Base-by-base conservation (phyloP, 2,329 filamentous ascomycete species). In the Helotiales sp. region DNA sequence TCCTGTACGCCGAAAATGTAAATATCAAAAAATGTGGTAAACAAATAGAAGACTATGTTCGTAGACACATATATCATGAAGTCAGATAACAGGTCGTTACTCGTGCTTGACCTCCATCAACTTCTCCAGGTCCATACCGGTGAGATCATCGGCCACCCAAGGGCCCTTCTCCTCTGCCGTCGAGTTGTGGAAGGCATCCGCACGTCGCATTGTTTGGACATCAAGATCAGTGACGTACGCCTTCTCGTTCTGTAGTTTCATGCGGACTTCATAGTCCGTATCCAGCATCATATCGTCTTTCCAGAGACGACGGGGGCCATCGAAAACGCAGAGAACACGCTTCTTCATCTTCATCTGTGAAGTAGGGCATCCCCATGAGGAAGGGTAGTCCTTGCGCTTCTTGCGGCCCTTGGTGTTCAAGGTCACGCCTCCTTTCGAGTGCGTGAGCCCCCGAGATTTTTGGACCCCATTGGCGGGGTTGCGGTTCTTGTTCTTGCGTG, bases 231-330 rank as follows among this genome's bases (percentile, higher is more conserved):
- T 98, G 45, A 97, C 90, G 77, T 97, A 98, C 11, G 72, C 72
- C 11, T 74, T 75, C 45, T 73, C 75, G 76, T 87, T 87, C 76
- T 93, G 87, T 20, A 97, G 85, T 79, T 89, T 89, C 79, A 97
- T 85, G 76, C 95, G 93, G 43, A 98, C 93, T 81, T 99, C 96
- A 76, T 96, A 94, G 74, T 97, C 93, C 17, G 92, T 93, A 73
- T 94, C 93, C 59, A 99, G 89, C 93, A 97, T 97, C 93, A 98
- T 96, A 81, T 99, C 96, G 77, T 99, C 96, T 83, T 98, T 98
- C 87, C 92, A 96, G 59, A 99, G 85, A 49, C 95, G 89, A 62
- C 94, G 89, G 17, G 86, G 86, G 0, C 96, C 96, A 76, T 98
- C 93, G 75, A 96, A 99, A 22, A 97, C 92, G 71, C 93, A 93